Evolutionary conservation across 176 grass and related monocot genomes (phyloP).

Genomic region (Ensete glaucum): DNA sequence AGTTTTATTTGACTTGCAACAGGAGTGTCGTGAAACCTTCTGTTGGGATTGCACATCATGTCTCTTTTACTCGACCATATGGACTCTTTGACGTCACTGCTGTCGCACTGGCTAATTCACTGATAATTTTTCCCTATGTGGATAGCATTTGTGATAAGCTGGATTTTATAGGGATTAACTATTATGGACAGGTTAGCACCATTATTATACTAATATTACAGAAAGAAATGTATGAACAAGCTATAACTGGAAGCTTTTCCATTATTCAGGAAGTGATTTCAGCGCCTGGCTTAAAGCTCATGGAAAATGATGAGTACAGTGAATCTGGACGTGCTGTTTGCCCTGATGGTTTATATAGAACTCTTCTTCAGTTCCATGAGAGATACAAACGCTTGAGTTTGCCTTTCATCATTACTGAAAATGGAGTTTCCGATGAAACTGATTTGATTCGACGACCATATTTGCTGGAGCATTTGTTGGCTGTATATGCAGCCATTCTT

Average conservation of each 20-base stretch:
- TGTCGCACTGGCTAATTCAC: slow-evolving; percentile 69
- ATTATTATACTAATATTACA: slow-evolving; percentile 6
- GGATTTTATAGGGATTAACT: slow-evolving; percentile 93
- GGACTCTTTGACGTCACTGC: slow-evolving; percentile 82
- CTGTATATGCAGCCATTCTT: slow-evolving; percentile 62
- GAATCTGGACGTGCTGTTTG: slow-evolving; percentile 93
- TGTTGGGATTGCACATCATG: slow-evolving; percentile 71
- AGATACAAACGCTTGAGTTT: slow-evolving; percentile 70
- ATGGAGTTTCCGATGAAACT: slow-evolving; percentile 92
- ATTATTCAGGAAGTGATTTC: slow-evolving; percentile 85
- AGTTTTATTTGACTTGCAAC: slow-evolving; percentile 31
- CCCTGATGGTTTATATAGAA: slow-evolving; percentile 75
- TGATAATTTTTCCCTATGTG: slow-evolving; percentile 64
- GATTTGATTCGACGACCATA: slow-evolving; percentile 87
- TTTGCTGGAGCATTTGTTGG: slow-evolving; percentile 81
- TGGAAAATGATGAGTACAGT: slow-evolving; percentile 72
- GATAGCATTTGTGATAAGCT: slow-evolving; percentile 82
- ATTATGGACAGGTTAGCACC: slow-evolving; percentile 77
- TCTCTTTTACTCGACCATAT: slow-evolving; percentile 80
- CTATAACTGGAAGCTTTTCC: neutral
- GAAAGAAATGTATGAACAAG: neutral
- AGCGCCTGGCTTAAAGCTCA: slow-evolving; percentile 78
- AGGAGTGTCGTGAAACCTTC: slow-evolving; percentile 41
- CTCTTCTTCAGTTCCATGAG: slow-evolving; percentile 76
- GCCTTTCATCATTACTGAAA: slow-evolving; percentile 91